Base-by-base conservation (phyloP, 2,329 filamentous ascomycete species). In the Trichophaea hybrida region DNA sequence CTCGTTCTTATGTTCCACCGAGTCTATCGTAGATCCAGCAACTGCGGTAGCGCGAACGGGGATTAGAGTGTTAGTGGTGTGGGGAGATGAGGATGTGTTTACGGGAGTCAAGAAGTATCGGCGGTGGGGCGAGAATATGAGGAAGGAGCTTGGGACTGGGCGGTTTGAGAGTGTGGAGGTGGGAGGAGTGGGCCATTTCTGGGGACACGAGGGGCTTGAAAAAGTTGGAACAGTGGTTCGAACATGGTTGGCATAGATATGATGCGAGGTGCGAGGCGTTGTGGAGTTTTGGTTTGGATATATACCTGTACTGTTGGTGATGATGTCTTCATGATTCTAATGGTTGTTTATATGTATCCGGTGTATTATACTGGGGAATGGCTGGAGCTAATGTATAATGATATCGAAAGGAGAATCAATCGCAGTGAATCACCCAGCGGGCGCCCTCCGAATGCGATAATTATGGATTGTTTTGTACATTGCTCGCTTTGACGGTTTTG, bases 61-160 rank as follows among this genome's bases (percentile, higher is more conserved):
- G 35, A 58, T 44, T 34, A 58, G 60, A 10, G 84, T 84, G 0
- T 70, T 95, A 37, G 82, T 81, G 0, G 72, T 94, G 0, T 94
- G 83, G 68, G 91, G 90, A 1, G 80, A 84, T 55, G 75, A 78
- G 3, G 90, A 97, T 70, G 73, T 77, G 0, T 94, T 96, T 65
- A 83, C 86, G 1, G 79, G 82, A 0, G 75, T 75, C 2, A 78
- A 76, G 60, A 86, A 80, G 70, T 74, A 90, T 66, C 77, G 79
- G 8, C 73, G 75, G 0, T 95, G 90, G 90, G 75, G 75, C 7
- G 72, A 74, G 44, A 76, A 75, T 61, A 72, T 90, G 49, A 70
- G 72, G 15, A 69, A 57, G 4, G 69, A 68, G 4, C 43, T 65
- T 6, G 65, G 59, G 3, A 61, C 61, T 12, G 57, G 49, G 31